Conservation (phyloP, 1,284 basidiomycete species). For the Marasmius fiardii region DNA sequence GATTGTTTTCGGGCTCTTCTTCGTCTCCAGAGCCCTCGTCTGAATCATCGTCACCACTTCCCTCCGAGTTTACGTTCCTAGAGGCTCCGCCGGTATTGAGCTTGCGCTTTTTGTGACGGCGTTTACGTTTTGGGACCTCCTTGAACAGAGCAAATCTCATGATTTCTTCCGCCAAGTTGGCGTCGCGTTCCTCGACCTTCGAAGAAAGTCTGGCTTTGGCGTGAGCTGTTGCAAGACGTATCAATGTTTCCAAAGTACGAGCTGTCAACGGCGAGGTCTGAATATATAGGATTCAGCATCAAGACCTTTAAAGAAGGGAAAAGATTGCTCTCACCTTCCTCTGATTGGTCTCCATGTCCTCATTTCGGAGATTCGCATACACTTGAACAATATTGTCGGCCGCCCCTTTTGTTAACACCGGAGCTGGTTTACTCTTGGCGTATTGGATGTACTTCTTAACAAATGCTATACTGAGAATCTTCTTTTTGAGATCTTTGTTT, state of each 20-base stretch:
- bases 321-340: constrained; percentile 65
- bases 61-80: constrained; percentile 26
- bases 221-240: constrained; percentile 97
- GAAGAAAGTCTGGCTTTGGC: constrained; percentile 91
- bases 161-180: constrained; percentile 90
- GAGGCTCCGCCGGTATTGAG: constrained; percentile 60
- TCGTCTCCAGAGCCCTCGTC: constrained; percentile 52
- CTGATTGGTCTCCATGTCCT: constrained; percentile 87
- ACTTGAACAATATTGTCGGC: constrained; percentile 94
- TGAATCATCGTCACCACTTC: constrained; percentile 46
- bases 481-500: constrained; percentile 60
- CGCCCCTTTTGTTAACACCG: constrained; percentile 88
- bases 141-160: constrained; percentile 98
- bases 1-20: constrained; percentile 43
- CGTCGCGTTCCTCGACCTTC: constrained; percentile 86
- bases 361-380: constrained; percentile 91
- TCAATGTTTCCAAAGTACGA: constrained; percentile 97
- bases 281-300: constrained; percentile 13
- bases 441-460: constrained; percentile 99
- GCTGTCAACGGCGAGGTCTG: constrained; percentile 97
- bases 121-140: constrained; percentile 85
- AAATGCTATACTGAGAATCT: constrained; percentile 91
- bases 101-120: constrained; percentile 73
- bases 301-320: constrained; percentile 9
- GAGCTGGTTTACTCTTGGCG: constrained; percentile 86